Base-by-base conservation (phyloP, 371 early-diverging fungal species). In the Sporodiniella umbellata region DNA sequence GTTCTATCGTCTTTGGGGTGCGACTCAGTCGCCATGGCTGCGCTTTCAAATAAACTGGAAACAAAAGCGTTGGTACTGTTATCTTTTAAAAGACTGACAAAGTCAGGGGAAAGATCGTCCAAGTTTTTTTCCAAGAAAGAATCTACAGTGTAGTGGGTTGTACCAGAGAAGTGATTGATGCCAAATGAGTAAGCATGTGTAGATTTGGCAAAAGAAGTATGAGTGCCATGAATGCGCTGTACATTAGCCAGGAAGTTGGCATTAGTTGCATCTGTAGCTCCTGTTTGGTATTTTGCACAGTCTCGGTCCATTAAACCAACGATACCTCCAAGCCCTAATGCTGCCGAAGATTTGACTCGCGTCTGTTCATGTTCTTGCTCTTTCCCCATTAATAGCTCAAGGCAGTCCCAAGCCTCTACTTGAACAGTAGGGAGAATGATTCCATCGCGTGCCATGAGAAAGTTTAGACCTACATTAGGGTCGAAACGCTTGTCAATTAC, bases 31-130 rank as follows among this genome's bases (percentile, higher is more conserved):
- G 87, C 81, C 46, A 96, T 75, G 37, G 83, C 76, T 19, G 81
- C 73, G 54, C 90, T 88, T 23, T 83, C 80, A 61, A 96, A 92
- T 46, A 96, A 52, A 26, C 75, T 78, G 10, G 87, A 73, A 17
- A 95, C 77, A 64, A 96, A 95, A 15, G 82, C 64, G 53, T 90
- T 90, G 43, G 74, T 80, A 48, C 78, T 84, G 40, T 63, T 63
- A 26, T 62, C 81, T 17, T 87, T 80, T 78, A 92, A 78, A 28
- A 91, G 62, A 7, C 81, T 79, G 33, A 90, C 84, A 72, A 90
- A 89, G 58, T 92, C 92, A 2, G 85, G 81, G 45, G 83, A 80
- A 11, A 91, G 66, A 31, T 75, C 78, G 46, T 89, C 90, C 19
- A 73, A 63, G 53, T 90, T 87, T 56, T 80, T 79, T 55, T 83